These are phyloP conservation scores for Colletotrichum aenigma DNA, from an alignment of 2,329 filamentous ascomycete species.

Conservation along the genomic window DNA sequence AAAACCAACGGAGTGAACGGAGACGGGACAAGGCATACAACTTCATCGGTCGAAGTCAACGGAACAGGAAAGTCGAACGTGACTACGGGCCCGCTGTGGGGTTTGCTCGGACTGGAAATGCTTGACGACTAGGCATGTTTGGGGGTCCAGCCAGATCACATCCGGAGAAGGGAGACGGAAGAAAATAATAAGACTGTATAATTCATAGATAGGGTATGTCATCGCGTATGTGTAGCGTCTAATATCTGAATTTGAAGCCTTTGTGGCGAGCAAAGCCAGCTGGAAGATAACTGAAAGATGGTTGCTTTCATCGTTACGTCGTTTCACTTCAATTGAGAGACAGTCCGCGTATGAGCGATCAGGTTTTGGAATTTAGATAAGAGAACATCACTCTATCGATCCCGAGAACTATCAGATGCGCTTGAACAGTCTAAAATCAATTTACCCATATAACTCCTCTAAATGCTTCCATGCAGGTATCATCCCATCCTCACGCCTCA, in stretches of 20 bases:
- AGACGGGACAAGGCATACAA: not conserved
- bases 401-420: accelerated
- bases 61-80: not conserved
- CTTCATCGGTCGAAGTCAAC: not conserved
- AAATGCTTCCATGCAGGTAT: not conserved
- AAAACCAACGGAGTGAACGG: not conserved
- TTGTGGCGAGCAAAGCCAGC: accelerated
- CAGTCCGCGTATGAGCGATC: not conserved
- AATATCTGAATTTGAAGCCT: not conserved
- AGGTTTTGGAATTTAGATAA: not conserved
- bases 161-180: too few species aligned
- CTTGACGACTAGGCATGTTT: not conserved
- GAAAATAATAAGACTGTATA: too few species aligned
- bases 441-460: not conserved
- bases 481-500: not conserved
- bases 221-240: not conserved
- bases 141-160: not conserved
- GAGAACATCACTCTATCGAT: accelerated
- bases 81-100: not conserved
- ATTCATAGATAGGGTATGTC: too few species aligned
- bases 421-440: not conserved
- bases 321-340: not conserved
- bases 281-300: not conserved
- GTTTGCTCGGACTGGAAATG: not conserved
- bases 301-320: accelerated